These are phyloP conservation scores for Rasamsonia emersonii DNA, from an alignment of 2,329 filamentous ascomycete genomes.

Conservation along the genomic window DNA sequence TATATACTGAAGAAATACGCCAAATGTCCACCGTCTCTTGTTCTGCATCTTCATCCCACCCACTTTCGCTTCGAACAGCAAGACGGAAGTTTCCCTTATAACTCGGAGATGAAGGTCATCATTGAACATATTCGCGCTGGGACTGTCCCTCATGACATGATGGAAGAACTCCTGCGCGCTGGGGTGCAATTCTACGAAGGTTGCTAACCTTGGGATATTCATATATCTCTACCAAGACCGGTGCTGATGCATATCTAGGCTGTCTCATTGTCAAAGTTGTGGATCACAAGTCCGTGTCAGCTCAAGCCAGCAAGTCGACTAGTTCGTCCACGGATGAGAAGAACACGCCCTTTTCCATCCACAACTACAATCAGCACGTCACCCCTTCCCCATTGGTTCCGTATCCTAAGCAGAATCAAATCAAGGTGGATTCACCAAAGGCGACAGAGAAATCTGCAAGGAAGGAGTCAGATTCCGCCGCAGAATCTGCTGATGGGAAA, in stretches of 20 bases:
- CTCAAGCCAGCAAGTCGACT: conserved; percentile 50
- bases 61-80: conserved; percentile 92
- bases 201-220: conserved; percentile 12
- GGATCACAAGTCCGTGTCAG: conserved; percentile 64
- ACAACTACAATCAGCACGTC: conserved; percentile 83
- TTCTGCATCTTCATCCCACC: conserved; percentile 74
- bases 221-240: no score
- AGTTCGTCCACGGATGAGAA: conserved; percentile 52
- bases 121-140: conserved; percentile 67
- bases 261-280: conserved; percentile 93
- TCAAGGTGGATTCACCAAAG: conserved; percentile 18
- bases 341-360: conserved; percentile 68
- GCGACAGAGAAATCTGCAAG: conserved; percentile 12
- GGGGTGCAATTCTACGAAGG: conserved; percentile 84
- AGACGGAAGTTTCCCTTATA: conserved; percentile 84
- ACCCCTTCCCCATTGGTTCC: conserved; percentile 81
- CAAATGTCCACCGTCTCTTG: conserved; percentile 66
- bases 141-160: conserved; percentile 81
- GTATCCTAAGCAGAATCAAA: conserved; percentile 49
- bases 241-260: conserved; percentile 28
- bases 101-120: conserved; percentile 77
- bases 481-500: conserved; percentile 31
- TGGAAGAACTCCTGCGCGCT: conserved; percentile 64
- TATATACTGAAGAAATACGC: conserved; percentile 79
- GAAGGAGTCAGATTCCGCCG: conserved; percentile 15